phyloP scores from a whole-genome alignment of 2,329 filamentous ascomycete genomes.

The Scedosporium apiospermum region DNA sequence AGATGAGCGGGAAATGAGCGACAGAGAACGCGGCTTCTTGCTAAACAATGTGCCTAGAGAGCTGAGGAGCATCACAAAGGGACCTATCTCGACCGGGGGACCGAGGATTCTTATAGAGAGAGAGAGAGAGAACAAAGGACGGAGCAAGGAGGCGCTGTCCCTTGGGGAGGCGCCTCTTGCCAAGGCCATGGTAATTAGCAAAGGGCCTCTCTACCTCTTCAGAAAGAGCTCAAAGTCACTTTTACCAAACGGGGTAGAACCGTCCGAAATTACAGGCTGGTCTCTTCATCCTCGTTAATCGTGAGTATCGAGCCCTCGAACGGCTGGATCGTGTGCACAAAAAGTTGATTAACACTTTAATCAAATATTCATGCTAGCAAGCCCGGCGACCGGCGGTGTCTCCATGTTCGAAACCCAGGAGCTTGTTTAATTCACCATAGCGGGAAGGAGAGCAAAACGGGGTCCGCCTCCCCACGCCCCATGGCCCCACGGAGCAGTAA shows the following conservation, averaged over 20 bases:
- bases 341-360: slow-evolving; percentile 6
- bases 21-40: not conserved
- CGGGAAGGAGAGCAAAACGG: not conserved
- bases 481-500: not conserved
- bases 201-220: not conserved
- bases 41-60: not conserved
- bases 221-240: not conserved
- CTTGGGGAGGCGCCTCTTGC: not conserved
- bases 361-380: not conserved
- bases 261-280: not conserved
- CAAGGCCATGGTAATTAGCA: not conserved
- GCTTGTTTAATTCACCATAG: not conserved
- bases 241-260: not conserved
- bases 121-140: not conserved
- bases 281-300: not conserved
- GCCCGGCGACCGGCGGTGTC: not conserved
- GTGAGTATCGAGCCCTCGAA: not conserved
- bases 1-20: not conserved
- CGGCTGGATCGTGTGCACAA: not conserved
- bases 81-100: not conserved
- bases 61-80: not conserved
- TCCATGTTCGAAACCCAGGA: not conserved
- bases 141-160: not conserved
- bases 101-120: not conserved
- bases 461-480: not conserved